These are phyloP conservation scores for Vachellia collinsii DNA, from an alignment of 306 rosid species.

Conservation along the genomic window DNA sequence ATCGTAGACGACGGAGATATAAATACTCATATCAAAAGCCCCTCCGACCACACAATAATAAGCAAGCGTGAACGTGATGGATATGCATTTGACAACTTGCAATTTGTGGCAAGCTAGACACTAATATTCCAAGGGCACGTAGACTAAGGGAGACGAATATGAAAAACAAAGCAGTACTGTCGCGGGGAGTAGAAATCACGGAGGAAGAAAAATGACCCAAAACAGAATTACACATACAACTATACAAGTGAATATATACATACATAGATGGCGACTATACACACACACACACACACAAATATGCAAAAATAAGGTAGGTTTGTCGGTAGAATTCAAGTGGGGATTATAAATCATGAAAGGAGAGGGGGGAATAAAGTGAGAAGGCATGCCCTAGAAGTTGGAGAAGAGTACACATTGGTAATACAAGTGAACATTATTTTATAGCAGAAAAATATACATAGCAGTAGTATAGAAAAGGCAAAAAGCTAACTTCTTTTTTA, in stretches of 20 bases:
- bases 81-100: slow-evolving; percentile 4
- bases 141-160: slow-evolving; percentile 41
- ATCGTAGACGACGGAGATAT: background rate
- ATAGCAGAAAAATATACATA: background rate
- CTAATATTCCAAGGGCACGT: slow-evolving; percentile 41
- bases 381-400: slow-evolving; percentile 76
- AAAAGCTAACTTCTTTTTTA: slow-evolving; percentile 24
- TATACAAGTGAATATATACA: background rate
- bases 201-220: background rate
- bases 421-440: slow-evolving; percentile 33
- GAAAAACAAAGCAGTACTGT: slow-evolving; percentile 36
- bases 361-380: slow-evolving; percentile 26
- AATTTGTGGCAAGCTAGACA: slow-evolving; percentile 38
- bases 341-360: slow-evolving; percentile 39
- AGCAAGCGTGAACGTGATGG: background rate
- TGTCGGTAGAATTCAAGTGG: slow-evolving; percentile 1
- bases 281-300: background rate
- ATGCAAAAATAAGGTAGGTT: background rate
- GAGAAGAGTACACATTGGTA: slow-evolving; percentile 62
- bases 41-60: slow-evolving; percentile 11
- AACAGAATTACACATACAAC: background rate
- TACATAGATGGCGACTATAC: background rate
- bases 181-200: slow-evolving; percentile 6
- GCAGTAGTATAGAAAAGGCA: slow-evolving; percentile 42
- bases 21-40: slow-evolving; percentile 14